Evolutionary conservation across 1,284 basidiomycete species (phyloP).

Genomic region (Mycena citricolor): DNA sequence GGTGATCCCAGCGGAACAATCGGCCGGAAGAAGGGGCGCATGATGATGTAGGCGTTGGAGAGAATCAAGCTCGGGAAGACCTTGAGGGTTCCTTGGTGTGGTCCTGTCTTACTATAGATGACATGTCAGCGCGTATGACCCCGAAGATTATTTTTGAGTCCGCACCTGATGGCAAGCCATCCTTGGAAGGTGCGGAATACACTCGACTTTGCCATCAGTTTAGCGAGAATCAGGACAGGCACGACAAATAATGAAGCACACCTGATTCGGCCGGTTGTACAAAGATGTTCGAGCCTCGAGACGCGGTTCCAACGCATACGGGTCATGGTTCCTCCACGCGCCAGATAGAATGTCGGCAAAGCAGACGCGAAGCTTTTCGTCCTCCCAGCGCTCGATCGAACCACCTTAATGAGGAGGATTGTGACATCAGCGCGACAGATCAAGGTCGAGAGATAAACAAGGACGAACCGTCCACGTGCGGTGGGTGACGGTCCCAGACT

Average conservation of each 20-base stretch:
- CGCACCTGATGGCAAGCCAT: constrained; percentile 70
- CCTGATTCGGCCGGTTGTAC: constrained; percentile 52
- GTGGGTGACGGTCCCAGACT: constrained; percentile 56
- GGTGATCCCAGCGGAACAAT: constrained; percentile 40
- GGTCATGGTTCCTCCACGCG: constrained; percentile 58
- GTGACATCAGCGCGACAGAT: no score
- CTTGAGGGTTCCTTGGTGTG: constrained; percentile 56
- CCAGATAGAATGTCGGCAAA: constrained; percentile 55
- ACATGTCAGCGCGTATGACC: no score
- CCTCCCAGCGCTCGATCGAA: constrained; percentile 79
- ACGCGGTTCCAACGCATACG: constrained; percentile 54
- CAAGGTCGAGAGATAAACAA: no score
- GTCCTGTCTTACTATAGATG: constrained; percentile 57
- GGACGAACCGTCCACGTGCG: constrained; percentile 79
- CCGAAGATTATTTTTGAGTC: no score
- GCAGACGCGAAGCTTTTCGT: constrained; percentile 56
- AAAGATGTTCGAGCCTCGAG: constrained; percentile 56
- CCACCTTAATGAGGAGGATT: no score
- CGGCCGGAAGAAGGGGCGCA: constrained; percentile 74
- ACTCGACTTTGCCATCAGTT: no score
- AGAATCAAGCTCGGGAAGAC: constrained; percentile 36
- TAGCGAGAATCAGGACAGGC: no score
- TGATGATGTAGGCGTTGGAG: constrained; percentile 61
- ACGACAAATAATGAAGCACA: no score
- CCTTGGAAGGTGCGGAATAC: constrained; percentile 82